Conservation (phyloP, 192 early-diverging fungal species). For the Dimargaris xerosporica region DNA sequence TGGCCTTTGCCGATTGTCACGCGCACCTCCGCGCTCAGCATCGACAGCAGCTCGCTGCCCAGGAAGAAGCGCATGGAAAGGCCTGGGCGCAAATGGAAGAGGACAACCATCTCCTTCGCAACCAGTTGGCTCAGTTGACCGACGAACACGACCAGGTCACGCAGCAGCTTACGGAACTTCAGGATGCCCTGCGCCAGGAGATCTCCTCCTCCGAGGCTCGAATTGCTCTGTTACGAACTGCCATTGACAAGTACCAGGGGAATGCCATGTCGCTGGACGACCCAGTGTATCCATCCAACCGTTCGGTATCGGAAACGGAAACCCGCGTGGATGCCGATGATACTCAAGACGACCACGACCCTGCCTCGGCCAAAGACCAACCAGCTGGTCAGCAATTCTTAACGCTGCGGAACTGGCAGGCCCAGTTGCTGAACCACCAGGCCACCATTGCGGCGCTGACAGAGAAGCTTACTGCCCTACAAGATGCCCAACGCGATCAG, state of each 20-base stretch:
- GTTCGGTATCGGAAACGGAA: conserved; percentile 7
- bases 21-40: no score
- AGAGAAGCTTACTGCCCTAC: background rate
- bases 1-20: no score
- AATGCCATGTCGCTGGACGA: background rate
- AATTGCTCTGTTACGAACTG: conserved; percentile 5
- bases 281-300: background rate
- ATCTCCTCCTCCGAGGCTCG: background rate
- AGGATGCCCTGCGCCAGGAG: conserved; percentile 1
- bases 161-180: background rate
- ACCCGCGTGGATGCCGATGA: conserved; percentile 10
- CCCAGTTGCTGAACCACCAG: background rate
- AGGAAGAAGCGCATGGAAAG: no score
- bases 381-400: background rate
- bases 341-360: background rate
- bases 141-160: background rate
- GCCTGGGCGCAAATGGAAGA: no score
- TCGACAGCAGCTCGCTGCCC: no score
- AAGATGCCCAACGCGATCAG: conserved; percentile 6
- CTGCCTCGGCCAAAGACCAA: background rate
- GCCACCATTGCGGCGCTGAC: conserved; percentile 8
- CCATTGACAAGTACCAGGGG: background rate
- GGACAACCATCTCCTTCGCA: conserved; percentile 9
- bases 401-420: conserved; percentile 5
- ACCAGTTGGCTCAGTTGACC: conserved; percentile 14